Conservation (phyloP, 2,329 filamentous ascomycete species). For the Xylariaceae sp. region DNA sequence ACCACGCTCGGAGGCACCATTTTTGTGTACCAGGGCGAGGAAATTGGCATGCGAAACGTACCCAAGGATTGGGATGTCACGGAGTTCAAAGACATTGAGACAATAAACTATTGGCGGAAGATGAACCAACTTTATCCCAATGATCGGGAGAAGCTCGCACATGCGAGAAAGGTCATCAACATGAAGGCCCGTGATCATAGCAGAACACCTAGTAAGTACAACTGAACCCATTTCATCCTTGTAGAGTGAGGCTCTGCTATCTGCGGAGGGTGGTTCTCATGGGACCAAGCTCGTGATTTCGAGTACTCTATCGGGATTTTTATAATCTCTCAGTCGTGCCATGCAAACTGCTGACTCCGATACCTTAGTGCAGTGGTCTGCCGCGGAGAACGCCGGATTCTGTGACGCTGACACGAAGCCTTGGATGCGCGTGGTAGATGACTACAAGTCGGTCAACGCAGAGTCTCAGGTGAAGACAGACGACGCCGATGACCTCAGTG, state of each 20-base stretch:
- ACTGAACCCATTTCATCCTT: no score
- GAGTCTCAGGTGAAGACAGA: constrained; percentile 40
- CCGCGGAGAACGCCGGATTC: constrained; percentile 55
- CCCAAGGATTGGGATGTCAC: constrained; percentile 54
- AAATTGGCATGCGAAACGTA: constrained; percentile 60
- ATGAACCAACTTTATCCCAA: constrained; percentile 30
- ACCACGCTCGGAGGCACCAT: constrained; percentile 53
- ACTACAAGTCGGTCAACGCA: constrained; percentile 53
- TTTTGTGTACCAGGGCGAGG: constrained; percentile 65
- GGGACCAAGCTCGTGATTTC: no score
- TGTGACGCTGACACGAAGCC: constrained; percentile 44
- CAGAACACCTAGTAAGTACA: constrained; percentile 61
- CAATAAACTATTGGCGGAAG: constrained; percentile 43
- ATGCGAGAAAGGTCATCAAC: constrained; percentile 49
- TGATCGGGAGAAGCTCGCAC: constrained; percentile 36
- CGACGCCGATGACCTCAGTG: constrained; percentile 37
- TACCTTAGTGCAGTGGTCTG: constrained; percentile 67
- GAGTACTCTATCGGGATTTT: no score
- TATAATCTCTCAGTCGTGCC: no score
- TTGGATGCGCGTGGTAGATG: constrained; percentile 56
- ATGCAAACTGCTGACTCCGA: no score
- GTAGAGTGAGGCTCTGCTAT: no score
- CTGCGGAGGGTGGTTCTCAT: no score
- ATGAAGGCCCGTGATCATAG: constrained; percentile 61
- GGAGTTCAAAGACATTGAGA: constrained; percentile 53